Percentiles rank a stretch among this genome's conserved stretches.
Evolutionary conservation across 345 rosid species (phyloP).

Genomic region (Salix viminalis): DNA sequence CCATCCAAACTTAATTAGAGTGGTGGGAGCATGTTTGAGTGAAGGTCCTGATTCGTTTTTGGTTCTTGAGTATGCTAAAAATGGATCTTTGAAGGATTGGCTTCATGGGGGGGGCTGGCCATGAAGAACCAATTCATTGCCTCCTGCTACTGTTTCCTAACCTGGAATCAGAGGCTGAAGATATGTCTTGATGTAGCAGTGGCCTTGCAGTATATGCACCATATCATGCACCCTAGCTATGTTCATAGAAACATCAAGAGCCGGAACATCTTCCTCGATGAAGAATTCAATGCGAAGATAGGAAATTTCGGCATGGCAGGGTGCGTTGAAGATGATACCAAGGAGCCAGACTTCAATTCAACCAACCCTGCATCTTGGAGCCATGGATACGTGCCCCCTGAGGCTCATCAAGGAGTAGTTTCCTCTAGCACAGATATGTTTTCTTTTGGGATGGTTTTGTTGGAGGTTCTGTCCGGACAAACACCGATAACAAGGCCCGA

Average conservation of each 20-base stretch:
- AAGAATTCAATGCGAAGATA: conserved; percentile 78
- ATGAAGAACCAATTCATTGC: conserved; percentile 89
- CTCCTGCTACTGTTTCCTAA: conserved; percentile 82
- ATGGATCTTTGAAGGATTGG: conserved; percentile 90
- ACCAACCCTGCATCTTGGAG: conserved; percentile 38
- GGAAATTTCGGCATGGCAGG: conserved; percentile 75
- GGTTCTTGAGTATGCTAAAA: conserved; percentile 76
- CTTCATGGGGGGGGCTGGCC: conserved; percentile 81
- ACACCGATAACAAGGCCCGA: conserved; percentile 42
- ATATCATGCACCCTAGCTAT: conserved; percentile 65
- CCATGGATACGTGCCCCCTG: conserved; percentile 53
- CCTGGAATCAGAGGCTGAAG: conserved; percentile 84
- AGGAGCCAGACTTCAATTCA: conserved; percentile 22
- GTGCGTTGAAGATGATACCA: conserved; percentile 35
- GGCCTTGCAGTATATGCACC: conserved; percentile 84
- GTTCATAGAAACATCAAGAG: conserved; percentile 66
- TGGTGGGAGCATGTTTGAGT: conserved; percentile 59
- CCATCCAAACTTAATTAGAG: conserved; percentile 70
- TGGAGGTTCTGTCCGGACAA: conserved; percentile 73
- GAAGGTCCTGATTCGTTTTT: conserved; percentile 44
- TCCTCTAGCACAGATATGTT: conserved; percentile 61
- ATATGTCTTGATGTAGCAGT: conserved; percentile 80
- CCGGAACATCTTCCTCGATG: conserved; percentile 74
- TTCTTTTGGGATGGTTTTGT: conserved; percentile 62
- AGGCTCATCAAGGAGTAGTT: conserved; percentile 40